These are phyloP conservation scores for Hypoxylon fragiforme DNA, from an alignment of 495 filamentous ascomycete genomes.

Conservation along the genomic window DNA sequence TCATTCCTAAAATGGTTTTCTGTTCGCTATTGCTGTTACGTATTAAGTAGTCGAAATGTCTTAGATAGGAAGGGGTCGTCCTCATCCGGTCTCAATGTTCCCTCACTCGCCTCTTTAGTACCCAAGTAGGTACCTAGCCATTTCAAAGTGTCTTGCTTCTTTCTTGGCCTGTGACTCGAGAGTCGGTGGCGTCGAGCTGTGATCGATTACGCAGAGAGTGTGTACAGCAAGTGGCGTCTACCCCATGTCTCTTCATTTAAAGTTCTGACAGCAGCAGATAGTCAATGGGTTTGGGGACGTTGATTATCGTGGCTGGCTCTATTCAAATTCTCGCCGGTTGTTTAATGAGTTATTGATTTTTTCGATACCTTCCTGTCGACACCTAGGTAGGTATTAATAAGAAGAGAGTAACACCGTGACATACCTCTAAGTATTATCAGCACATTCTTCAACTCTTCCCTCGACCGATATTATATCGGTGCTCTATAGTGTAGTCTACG, in stretches of 20 bases:
- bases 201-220: too few species aligned
- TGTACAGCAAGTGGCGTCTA: background rate
- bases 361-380: too few species aligned
- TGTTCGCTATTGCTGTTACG: background rate
- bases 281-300: background rate
- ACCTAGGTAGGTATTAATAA: background rate
- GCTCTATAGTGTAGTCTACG: too few species aligned
- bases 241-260: background rate
- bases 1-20: slow-evolving; percentile 2
- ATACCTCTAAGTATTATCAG: too few species aligned
- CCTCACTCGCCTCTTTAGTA: too few species aligned
- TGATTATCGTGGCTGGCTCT: background rate
- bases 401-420: background rate
- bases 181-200: background rate
- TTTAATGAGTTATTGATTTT: too few species aligned
- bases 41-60: too few species aligned
- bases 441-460: background rate
- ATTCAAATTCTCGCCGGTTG: background rate
- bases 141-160: background rate
- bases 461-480: too few species aligned
- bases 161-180: background rate
- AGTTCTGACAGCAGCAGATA: background rate
- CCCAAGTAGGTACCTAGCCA: too few species aligned
- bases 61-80: slow-evolving; percentile 2
- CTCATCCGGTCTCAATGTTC: background rate